Conservation (phyloP, 1,284 basidiomycete genomes). For the Sanghuangporus baumii region DNA sequence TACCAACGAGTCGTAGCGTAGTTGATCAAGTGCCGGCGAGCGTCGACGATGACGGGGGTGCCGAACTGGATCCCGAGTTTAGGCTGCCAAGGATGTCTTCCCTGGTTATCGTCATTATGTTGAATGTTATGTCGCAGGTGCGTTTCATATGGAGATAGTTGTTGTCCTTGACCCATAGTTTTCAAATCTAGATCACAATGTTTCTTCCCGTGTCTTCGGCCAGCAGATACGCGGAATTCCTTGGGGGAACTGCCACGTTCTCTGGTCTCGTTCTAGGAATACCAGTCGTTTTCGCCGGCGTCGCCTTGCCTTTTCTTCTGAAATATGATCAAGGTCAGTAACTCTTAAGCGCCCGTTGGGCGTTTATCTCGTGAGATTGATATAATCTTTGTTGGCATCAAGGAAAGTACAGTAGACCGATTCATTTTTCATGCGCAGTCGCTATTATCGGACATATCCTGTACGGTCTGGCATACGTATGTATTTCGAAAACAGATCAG, state of each 20-base stretch:
- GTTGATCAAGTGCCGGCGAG: neutral
- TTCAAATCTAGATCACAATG: constrained; percentile 46
- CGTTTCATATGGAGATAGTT: neutral
- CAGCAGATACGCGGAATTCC: constrained; percentile 51
- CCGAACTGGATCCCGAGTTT: neutral
- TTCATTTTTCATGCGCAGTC: neutral
- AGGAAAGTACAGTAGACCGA: neutral
- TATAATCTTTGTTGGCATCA: neutral
- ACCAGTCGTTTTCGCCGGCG: constrained; percentile 49
- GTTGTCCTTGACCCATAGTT: neutral
- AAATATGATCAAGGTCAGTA: constrained; percentile 44
- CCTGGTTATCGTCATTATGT: neutral
- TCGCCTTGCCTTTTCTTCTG: constrained; percentile 53
- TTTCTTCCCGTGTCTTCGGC: constrained; percentile 66
- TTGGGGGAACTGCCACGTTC: constrained; percentile 62
- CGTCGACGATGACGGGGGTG: neutral
- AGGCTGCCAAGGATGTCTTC: neutral
- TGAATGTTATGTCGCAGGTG: neutral
- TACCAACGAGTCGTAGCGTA: neutral
- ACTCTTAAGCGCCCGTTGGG: neutral
- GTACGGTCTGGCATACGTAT: constrained; percentile 30
- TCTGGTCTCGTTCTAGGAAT: constrained; percentile 70
- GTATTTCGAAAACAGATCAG: constrained; percentile 28
- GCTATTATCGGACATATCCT: neutral
- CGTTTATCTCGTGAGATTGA: neutral